These are phyloP conservation scores for Rhodocollybia butyracea DNA, from an alignment of 768 basidiomycete species.

Conservation along the genomic window DNA sequence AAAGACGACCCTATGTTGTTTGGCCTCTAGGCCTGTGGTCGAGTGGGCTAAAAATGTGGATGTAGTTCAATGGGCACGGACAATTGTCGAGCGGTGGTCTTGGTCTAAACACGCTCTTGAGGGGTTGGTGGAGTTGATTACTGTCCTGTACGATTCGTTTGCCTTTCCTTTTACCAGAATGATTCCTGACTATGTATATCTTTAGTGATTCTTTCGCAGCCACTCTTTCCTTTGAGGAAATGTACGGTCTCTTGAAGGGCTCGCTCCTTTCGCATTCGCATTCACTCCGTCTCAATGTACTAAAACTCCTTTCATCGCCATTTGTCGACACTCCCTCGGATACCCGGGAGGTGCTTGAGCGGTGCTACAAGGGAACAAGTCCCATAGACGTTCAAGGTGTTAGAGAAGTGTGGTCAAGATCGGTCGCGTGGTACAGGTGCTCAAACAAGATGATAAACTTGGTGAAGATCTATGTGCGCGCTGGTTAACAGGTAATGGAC, in stretches of 20 bases:
- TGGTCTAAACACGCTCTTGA: conserved; percentile 55
- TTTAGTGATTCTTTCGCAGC: conserved; percentile 16
- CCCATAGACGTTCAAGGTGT: conserved; percentile 75
- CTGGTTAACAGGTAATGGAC: conserved; percentile 68
- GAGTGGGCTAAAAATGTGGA: conserved; percentile 51
- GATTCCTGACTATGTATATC: no score
- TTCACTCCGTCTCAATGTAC: conserved; percentile 54
- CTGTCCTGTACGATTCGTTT: conserved; percentile 37
- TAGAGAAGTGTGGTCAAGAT: conserved; percentile 81
- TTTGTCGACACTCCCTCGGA: conserved; percentile 41
- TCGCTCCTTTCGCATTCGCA: conserved; percentile 74
- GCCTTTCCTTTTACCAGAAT: not conserved
- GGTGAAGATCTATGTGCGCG: conserved; percentile 62
- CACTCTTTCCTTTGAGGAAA: conserved; percentile 36
- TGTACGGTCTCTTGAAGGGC: conserved; percentile 50
- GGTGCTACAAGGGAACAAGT: conserved; percentile 84
- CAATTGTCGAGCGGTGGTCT: conserved; percentile 48
- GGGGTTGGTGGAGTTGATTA: conserved; percentile 47
- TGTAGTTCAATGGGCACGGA: conserved; percentile 44
- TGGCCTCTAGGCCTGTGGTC: conserved; percentile 38
- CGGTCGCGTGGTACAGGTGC: conserved; percentile 61
- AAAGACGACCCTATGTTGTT: conserved; percentile 53
- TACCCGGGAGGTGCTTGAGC: conserved; percentile 52
- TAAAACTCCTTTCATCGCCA: conserved; percentile 60
- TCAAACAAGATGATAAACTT: conserved; percentile 50